A percentile compares a stretch with the other conserved stretches of the same genome.
phyloP scores from a whole-genome alignment of 163 green algal genomes.

The Chlamydomonas reinhardtii region DNA sequence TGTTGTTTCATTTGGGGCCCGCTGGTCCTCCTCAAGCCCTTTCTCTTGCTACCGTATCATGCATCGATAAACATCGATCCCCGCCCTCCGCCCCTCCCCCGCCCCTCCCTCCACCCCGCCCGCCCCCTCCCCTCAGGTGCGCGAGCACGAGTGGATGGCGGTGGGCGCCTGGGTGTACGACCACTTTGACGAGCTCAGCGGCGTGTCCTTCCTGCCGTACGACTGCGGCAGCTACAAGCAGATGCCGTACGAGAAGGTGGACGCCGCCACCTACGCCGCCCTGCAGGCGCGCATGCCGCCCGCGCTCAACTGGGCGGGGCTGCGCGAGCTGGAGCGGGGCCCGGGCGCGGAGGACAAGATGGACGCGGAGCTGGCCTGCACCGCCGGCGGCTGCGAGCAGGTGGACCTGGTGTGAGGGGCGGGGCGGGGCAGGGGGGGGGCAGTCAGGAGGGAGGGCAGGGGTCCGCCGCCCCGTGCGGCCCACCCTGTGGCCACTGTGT shows the following conservation, averaged over 20 bases:
- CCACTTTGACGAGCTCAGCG: constrained; percentile 66
- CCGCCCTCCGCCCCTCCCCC: too few relatives aligned
- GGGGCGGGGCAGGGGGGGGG: too few relatives aligned
- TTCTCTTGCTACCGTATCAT: too few relatives aligned
- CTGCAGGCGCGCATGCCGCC: constrained; percentile 56
- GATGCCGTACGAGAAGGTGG: constrained; percentile 64
- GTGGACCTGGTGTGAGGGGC: constrained; percentile 49
- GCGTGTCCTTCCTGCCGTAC: constrained; percentile 68
- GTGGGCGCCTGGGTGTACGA: constrained; percentile 67
- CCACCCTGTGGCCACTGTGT: too few relatives aligned
- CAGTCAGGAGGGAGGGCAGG: too few relatives aligned
- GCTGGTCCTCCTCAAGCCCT: too few relatives aligned
- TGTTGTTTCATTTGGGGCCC: too few relatives aligned
- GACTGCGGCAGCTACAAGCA: constrained; percentile 61
- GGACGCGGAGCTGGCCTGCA: constrained; percentile 62
- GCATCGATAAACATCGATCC: too few relatives aligned
- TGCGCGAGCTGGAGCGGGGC: constrained; percentile 58
- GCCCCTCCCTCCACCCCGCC: background rate
- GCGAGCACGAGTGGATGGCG: constrained; percentile 64
- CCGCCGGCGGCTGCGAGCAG: constrained; percentile 55
- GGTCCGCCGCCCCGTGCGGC: too few relatives aligned
- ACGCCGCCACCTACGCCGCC: constrained; percentile 37
- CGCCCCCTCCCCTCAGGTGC: constrained; percentile 11
- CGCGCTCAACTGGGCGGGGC: constrained; percentile 49
- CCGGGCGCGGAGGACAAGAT: constrained; percentile 55